phyloP scores from a whole-genome alignment of 768 basidiomycete species.

The Boletus coccyginus region DNA sequence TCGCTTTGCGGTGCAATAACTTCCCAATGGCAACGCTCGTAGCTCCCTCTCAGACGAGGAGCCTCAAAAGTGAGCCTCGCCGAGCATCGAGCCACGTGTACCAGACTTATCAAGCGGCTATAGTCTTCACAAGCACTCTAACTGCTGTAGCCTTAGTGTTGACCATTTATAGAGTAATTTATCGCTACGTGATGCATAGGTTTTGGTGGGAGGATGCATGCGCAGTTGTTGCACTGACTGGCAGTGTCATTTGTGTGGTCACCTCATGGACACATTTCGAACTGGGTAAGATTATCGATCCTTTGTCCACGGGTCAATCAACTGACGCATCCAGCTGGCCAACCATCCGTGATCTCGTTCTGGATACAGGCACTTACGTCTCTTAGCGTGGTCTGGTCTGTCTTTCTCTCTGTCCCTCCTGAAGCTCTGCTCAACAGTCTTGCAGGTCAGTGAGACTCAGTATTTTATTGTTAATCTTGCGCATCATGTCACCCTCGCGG shows the following conservation, averaged over 20 bases:
- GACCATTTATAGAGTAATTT: not conserved
- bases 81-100: not conserved
- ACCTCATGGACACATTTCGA: conserved; percentile 9
- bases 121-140: conserved; percentile 11
- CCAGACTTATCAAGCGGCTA: not conserved
- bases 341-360: conserved; percentile 1
- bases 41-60: not conserved
- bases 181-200: not conserved
- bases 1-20: too few species aligned
- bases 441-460: conserved; percentile 15
- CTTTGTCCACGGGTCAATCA: not conserved
- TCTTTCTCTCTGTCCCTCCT: not conserved
- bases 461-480: conserved; percentile 12
- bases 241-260: conserved; percentile 3
- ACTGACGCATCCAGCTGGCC: conserved; percentile 3
- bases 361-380: conserved; percentile 12
- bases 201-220: conserved; percentile 23
- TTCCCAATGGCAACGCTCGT: not conserved
- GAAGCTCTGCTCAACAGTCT: not conserved
- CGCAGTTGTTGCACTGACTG: conserved; percentile 1
- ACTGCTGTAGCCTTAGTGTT: conserved; percentile 1
- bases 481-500: conserved; percentile 6
- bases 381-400: conserved; percentile 13
- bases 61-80: conserved; percentile 13
- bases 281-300: not conserved